phyloP scores from a whole-genome alignment of 345 rosid genomes.

The Draba incana region DNA sequence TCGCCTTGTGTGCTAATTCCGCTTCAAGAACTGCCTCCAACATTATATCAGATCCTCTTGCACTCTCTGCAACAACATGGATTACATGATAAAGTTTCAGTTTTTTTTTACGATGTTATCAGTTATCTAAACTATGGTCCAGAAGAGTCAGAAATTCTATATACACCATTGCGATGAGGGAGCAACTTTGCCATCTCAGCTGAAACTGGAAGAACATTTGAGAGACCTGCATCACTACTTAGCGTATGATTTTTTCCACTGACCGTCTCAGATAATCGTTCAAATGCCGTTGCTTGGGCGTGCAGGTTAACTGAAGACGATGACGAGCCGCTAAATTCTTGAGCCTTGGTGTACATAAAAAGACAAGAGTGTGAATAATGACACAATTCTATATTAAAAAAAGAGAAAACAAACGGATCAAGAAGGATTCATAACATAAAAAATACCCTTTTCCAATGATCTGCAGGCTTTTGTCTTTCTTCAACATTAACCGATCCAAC shows the following conservation, averaged over 20 bases:
- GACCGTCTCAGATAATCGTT: slow-evolving; percentile 58
- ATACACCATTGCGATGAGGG: slow-evolving; percentile 66
- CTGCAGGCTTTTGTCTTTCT: slow-evolving; percentile 39
- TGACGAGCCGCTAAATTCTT: slow-evolving; percentile 44
- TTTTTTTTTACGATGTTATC: background rate
- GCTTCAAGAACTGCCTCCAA: slow-evolving; percentile 73
- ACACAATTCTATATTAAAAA: background rate
- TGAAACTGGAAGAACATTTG: slow-evolving; percentile 72
- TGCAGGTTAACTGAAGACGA: slow-evolving; percentile 52
- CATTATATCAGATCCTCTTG: slow-evolving; percentile 64
- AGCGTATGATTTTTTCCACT: slow-evolving; percentile 39
- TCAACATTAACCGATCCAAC: slow-evolving; percentile 33
- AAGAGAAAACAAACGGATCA: background rate
- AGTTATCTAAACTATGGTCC: background rate
- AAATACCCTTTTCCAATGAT: slow-evolving; percentile 51
- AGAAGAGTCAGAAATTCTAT: background rate
- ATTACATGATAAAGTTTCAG: background rate
- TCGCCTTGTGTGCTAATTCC: slow-evolving; percentile 66
- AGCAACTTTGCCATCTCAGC: slow-evolving; percentile 84
- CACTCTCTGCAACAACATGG: slow-evolving; percentile 43
- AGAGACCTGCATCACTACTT: slow-evolving; percentile 41
- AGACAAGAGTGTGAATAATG: slow-evolving; percentile 10
- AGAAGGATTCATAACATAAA: slow-evolving; percentile 5
- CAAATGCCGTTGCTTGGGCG: slow-evolving; percentile 71
- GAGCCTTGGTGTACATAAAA: slow-evolving; percentile 28